Conservation (phyloP, 495 filamentous ascomycete species). For the Neurospora sp. region DNA sequence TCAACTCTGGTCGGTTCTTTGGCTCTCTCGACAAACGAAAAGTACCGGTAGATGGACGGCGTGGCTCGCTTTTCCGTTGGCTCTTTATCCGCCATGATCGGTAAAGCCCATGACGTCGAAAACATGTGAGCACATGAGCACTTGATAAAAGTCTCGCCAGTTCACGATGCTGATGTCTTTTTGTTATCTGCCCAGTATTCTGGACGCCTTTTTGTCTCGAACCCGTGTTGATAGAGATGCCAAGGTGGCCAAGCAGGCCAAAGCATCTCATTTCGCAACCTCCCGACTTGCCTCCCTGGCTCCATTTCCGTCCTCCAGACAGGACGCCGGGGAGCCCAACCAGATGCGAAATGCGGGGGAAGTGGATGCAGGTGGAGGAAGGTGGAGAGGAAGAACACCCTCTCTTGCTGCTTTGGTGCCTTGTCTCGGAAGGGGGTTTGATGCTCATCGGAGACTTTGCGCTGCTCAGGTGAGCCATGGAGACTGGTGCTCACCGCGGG, state of each 20-base stretch:
- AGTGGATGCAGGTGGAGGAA: conserved; percentile 9
- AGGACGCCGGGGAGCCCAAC: conserved; percentile 7
- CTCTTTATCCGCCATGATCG: background rate
- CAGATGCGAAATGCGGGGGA: conserved; percentile 24
- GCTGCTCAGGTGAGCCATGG: background rate
- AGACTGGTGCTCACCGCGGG: background rate
- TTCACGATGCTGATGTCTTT: background rate
- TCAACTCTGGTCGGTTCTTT: background rate
- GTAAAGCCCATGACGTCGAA: background rate
- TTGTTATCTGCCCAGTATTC: background rate
- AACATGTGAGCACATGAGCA: background rate
- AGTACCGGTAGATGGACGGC: background rate
- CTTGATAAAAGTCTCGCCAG: background rate
- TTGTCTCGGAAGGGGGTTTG: background rate
- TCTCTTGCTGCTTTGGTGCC: background rate
- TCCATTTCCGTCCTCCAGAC: background rate
- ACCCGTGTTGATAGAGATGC: background rate
- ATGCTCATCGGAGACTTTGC: background rate
- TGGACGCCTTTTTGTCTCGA: background rate
- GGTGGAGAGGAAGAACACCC: conserved; percentile 22
- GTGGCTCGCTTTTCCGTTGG: background rate
- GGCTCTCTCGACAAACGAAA: background rate
- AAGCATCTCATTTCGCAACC: background rate
- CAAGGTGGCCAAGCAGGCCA: background rate
- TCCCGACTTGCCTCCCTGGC: background rate